Conservation (phyloP, 495 filamentous ascomycete species). For the Penicillium lagena region DNA sequence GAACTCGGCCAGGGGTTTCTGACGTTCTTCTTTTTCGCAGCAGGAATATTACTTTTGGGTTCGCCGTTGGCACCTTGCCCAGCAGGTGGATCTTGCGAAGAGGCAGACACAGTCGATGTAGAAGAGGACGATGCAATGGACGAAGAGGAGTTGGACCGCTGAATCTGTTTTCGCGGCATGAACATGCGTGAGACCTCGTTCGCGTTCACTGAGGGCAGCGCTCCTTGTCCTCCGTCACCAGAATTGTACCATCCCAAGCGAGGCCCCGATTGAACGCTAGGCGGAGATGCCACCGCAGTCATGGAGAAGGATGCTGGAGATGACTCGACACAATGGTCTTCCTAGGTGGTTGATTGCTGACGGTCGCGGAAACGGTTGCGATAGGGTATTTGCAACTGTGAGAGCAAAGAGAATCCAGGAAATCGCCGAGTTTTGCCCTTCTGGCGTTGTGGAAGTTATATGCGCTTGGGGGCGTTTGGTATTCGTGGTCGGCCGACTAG, state of each 20-base stretch:
- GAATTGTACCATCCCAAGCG: constrained; percentile 52
- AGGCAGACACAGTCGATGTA: constrained; percentile 35
- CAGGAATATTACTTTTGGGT: too few relatives aligned
- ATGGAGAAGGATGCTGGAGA: constrained; percentile 51
- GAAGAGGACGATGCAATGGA: constrained; percentile 64
- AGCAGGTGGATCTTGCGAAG: constrained; percentile 45
- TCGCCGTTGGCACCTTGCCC: constrained; percentile 29
- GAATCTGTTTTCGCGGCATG: constrained; percentile 75
- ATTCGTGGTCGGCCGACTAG: constrained; percentile 13
- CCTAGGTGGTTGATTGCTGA: constrained; percentile 13
- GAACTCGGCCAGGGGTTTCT: constrained; percentile 67
- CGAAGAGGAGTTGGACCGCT: constrained; percentile 82
- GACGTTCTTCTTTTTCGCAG: constrained; percentile 57
- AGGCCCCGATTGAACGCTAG: constrained; percentile 73
- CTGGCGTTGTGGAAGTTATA: background rate
- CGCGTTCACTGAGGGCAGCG: constrained; percentile 71
- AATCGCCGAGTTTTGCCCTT: too few relatives aligned
- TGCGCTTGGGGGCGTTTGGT: constrained; percentile 6
- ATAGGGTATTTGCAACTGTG: background rate
- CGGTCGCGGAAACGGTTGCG: constrained; percentile 4
- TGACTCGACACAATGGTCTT: constrained; percentile 6
- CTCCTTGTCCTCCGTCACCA: constrained; percentile 69
- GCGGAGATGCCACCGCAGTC: constrained; percentile 95
- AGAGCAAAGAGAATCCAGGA: too few relatives aligned
- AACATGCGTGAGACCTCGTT: constrained; percentile 88